These are phyloP conservation scores for Ceratocystis destructans DNA, from an alignment of 2,329 filamentous ascomycete genomes.

Conservation along the genomic window DNA sequence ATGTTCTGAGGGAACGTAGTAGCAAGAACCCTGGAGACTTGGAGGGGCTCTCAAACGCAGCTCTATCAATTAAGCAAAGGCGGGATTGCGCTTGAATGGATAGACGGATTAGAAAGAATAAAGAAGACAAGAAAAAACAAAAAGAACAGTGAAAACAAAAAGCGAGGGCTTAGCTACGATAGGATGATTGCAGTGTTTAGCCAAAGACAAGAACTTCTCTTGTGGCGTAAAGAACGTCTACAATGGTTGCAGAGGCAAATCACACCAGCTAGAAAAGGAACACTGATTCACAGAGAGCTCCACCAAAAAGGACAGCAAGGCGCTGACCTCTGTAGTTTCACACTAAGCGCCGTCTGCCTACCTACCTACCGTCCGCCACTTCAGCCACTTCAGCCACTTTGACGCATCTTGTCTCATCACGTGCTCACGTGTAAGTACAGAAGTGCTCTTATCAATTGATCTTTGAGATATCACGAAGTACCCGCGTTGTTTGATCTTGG, in stretches of 20 bases:
- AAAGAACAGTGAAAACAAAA: neutral
- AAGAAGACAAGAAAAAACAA: neutral
- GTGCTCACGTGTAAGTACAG: no score
- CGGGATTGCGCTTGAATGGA: neutral
- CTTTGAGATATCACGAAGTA: no score
- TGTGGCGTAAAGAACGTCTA: neutral
- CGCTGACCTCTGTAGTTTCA: neutral
- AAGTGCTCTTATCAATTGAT: no score
- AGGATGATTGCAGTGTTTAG: neutral
- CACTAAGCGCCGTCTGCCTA: no score
- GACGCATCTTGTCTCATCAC: no score
- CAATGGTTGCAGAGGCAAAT: slow-evolving; percentile 1
- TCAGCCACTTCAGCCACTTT: no score
- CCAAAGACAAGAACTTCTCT: neutral
- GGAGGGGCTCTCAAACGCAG: neutral
- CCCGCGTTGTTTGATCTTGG: no score
- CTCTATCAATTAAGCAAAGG: neutral
- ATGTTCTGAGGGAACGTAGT: neutral
- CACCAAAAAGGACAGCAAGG: slow-evolving; percentile 14
- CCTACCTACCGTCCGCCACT: no score
- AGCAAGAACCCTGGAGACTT: neutral
- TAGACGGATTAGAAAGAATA: neutral
- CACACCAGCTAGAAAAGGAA: neutral
- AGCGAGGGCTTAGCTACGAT: neutral
- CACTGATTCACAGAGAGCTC: neutral